Conservation (phyloP, 805 yeast species). For the Clavispora fructus region DNA sequence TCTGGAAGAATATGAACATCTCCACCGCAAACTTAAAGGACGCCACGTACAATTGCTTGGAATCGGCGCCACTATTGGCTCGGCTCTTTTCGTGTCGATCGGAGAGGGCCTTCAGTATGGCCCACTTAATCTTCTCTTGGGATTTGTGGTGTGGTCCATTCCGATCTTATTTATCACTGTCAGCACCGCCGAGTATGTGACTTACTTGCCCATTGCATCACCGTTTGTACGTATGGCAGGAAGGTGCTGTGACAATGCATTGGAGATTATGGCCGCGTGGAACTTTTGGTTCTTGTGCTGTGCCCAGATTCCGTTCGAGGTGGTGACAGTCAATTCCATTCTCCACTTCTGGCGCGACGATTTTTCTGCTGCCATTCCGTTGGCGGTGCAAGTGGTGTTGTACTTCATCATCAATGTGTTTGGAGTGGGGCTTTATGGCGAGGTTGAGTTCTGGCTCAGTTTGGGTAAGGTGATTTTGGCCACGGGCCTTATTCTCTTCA, state of each 20-base stretch:
- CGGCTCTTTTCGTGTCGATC: conserved; percentile 71
- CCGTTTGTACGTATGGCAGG: conserved; percentile 75
- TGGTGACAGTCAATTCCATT: conserved; percentile 73
- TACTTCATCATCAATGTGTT: conserved; percentile 49
- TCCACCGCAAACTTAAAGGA: conserved; percentile 47
- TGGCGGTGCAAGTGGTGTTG: conserved; percentile 58
- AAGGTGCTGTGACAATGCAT: conserved; percentile 68
- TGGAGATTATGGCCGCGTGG: conserved; percentile 75
- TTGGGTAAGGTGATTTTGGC: conserved; percentile 31
- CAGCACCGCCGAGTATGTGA: conserved; percentile 74
- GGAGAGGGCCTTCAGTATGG: conserved; percentile 68
- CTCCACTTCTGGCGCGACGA: conserved; percentile 79
- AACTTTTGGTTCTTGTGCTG: conserved; percentile 74
- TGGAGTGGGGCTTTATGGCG: conserved; percentile 49
- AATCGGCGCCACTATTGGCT: conserved; percentile 79
- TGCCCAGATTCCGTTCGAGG: conserved; percentile 76
- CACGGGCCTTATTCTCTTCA: conserved; percentile 14
- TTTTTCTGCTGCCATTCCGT: conserved; percentile 65
- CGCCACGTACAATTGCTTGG: conserved; percentile 77
- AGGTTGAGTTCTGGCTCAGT: conserved; percentile 46
- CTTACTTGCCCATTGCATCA: conserved; percentile 68
- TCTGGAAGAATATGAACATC: conserved; percentile 1
- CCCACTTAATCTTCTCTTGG: conserved; percentile 61
- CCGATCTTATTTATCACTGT: conserved; percentile 65
- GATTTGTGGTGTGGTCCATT: conserved; percentile 63